Conservation (phyloP, 2,329 filamentous ascomycete species). For the Penicillium sp. region DNA sequence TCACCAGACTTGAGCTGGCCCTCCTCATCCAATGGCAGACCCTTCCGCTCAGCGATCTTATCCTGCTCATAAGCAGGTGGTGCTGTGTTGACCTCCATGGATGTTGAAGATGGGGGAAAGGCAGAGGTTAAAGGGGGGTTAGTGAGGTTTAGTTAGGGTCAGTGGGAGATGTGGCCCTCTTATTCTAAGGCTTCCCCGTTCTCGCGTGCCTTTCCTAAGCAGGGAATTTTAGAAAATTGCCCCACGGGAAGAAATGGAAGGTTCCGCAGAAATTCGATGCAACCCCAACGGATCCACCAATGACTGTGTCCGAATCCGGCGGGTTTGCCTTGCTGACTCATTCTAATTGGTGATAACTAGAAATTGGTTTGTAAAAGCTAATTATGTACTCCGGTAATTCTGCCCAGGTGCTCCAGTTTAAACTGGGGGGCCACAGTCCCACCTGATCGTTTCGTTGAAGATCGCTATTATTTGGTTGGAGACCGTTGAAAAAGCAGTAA, state of each 20-base stretch:
- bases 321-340: conserved; percentile 1
- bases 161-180: too few species aligned
- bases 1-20: conserved; percentile 17
- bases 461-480: too few species aligned
- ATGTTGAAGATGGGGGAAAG: too few species aligned
- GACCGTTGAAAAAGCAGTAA: too few species aligned
- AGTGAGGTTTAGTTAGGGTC: too few species aligned
- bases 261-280: conserved; percentile 5
- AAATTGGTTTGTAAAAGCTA: neutral
- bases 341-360: conserved; percentile 2
- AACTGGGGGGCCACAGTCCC: too few species aligned
- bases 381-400: too few species aligned
- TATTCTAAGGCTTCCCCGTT: too few species aligned
- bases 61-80: conserved; percentile 16
- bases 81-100: conserved; percentile 14
- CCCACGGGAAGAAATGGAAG: conserved; percentile 1
- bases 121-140: too few species aligned
- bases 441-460: too few species aligned
- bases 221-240: neutral
- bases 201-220: neutral
- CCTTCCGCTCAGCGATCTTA: conserved; percentile 17
- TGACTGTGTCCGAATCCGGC: neutral
- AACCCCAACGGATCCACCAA: neutral
- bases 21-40: conserved; percentile 15
- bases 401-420: too few species aligned